Base-by-base conservation (phyloP, 2,329 filamentous ascomycete species). In the Aspergillaceae sp. region DNA sequence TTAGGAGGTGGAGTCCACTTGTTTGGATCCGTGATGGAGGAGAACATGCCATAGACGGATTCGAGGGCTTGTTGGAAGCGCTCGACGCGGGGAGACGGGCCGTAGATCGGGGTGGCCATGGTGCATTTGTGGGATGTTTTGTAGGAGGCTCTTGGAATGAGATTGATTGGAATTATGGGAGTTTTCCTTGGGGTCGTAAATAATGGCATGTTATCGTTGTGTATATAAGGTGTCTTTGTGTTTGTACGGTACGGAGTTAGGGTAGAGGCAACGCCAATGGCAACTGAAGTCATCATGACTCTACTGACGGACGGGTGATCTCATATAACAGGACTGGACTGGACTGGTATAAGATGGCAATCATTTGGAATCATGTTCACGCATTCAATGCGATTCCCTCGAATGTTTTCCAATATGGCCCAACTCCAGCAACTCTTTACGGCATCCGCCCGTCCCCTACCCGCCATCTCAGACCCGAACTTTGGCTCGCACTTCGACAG, bases 1-100 rank as follows among this genome's bases (percentile, higher is more conserved):
- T 67, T 69, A 1, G 68, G 68, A 0, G 76, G 76, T 1, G 74
- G 74, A 1, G 47, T 66, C 77, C 77, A 80, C 4, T 51, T 45
- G 5, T 51, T 43, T 1, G 65, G 61, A 34, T 63, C 55, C 7
- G 48, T 35, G 41, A 69, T 58, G 7, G 48, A 47, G 44, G 53
- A 52, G 46, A 71, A 61, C 26, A 54, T 59, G 8, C 69, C 68
- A 47, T 71, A 72, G 8, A 72, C 49, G 10, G 64, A 63, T 50
- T 68, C 59, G 60, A 71, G 66, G 32, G 65, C 61, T 44, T 61
- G 50, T 41, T 63, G 56, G 56, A 67, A 68, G 38, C 54, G 58
- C 36, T 53, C 47, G 4, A 66, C 44, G 9, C 57, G 57, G 6
- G 61, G 53, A 5, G 58, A 53, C 4, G 55, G 50, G 41, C 48